Percentiles rank a stretch among this genome's conserved stretches.
These are phyloP conservation scores for Aristolochia californica DNA, from an alignment of 164 flowering plant species.

Conservation along the genomic window DNA sequence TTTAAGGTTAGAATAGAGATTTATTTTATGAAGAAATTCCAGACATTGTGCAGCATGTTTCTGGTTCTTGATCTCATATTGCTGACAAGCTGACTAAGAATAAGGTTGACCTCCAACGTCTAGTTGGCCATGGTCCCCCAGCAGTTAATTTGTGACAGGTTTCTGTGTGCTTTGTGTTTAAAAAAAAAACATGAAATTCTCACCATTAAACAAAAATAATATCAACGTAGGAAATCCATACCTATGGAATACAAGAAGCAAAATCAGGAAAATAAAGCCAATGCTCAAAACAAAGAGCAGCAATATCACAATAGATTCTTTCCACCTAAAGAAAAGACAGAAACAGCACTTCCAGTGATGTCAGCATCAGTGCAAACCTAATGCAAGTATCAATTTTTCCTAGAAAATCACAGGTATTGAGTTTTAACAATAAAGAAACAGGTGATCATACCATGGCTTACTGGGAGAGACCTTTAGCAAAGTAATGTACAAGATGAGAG, in stretches of 20 bases:
- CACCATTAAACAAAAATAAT: neutral
- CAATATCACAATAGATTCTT: slow-evolving; percentile 48
- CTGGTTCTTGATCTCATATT: too few relatives aligned
- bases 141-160: too few relatives aligned
- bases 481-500: slow-evolving; percentile 58
- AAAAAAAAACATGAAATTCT: too few relatives aligned
- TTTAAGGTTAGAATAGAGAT: too few relatives aligned
- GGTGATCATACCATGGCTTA: slow-evolving; percentile 53
- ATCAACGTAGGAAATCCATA: slow-evolving; percentile 11
- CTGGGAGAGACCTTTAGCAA: slow-evolving; percentile 48
- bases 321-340: slow-evolving; percentile 54
- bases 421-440: neutral
- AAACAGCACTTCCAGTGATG: neutral
- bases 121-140: too few relatives aligned
- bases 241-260: slow-evolving; percentile 83
- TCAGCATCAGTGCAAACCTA: too few relatives aligned
- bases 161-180: too few relatives aligned
- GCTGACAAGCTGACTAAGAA: too few relatives aligned
- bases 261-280: slow-evolving; percentile 50
- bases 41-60: too few relatives aligned
- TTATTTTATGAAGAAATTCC: too few relatives aligned
- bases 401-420: neutral
- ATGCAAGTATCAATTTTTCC: too few relatives aligned
- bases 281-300: slow-evolving; percentile 48
- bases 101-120: too few relatives aligned